Base-by-base conservation (phyloP, 139 green algal species). In the Micractinium conductrix region DNA sequence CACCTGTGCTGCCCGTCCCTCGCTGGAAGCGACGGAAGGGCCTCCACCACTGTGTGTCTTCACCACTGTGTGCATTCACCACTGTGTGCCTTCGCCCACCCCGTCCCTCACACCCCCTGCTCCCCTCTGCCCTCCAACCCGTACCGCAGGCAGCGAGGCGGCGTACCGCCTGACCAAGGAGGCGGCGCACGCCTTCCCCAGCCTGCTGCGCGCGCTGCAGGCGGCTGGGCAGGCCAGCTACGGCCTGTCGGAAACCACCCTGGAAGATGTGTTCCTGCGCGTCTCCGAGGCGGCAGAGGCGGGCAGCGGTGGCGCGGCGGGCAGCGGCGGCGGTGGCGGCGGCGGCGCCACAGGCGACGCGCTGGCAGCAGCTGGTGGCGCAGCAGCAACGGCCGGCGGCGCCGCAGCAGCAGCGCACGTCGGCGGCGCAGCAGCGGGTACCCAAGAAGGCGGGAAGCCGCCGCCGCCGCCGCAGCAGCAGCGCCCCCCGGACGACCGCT, bases 211-310 rank as follows among this genome's bases (percentile, higher is more conserved):
- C 9, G 74, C 80, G 10, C 68, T 95, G 48, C 86, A 94, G 80
- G 22, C 68, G 40, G 50, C 88, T 94, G 70, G 85, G 88, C 0
- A 80, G 96, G 53, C 44, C 24, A 86, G 84, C 78, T 96, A 93
- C 70, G 93, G 94, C 26, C 78, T 97, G 69, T 90, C 85, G 1
- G 88, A 94, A 19, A 96, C 93, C 4, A 96, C 94, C 0, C 87
- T 97, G 24, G 94, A 97, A 81, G 92, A 96, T 81, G 89, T 94
- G 9, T 92, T 90, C 45, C 85, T 92, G 21, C 30, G 72, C 30
- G 84, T 93, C 0, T 79, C 87, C 0, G 78, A 81, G 21, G n/a
- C 26, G 62, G 62, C 62, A 38, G 26, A 28, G 9, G 62, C 3
- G 3, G 62, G n/a, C 62, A 28, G 16, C 26, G 62, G 19, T 38